Conservation (phyloP, 345 rosid species). For the Mallotus nudiflorus region DNA sequence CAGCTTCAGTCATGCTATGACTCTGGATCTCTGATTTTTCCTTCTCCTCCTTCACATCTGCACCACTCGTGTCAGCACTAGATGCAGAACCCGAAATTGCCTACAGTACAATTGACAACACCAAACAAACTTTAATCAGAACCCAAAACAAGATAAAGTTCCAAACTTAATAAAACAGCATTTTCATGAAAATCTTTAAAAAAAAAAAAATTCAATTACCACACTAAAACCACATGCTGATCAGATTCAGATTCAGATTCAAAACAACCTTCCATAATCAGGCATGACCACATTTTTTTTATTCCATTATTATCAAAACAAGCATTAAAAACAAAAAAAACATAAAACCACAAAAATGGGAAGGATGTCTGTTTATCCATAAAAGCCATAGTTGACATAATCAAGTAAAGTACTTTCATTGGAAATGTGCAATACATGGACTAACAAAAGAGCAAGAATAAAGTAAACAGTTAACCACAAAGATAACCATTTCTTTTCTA, state of each 20-base stretch:
- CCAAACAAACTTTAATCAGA: neutral
- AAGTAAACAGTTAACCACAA: neutral
- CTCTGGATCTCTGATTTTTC: constrained; percentile 74
- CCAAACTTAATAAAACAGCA: neutral
- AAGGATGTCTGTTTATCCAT: too few relatives aligned
- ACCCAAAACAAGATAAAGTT: neutral
- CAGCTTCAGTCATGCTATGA: constrained; percentile 90
- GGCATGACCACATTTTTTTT: neutral
- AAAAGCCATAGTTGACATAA: too few relatives aligned
- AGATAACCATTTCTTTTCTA: too few relatives aligned
- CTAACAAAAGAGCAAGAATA: neutral
- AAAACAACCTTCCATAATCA: neutral
- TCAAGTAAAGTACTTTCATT: too few relatives aligned
- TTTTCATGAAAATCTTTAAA: neutral
- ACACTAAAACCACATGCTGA: neutral
- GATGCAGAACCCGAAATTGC: constrained; percentile 68
- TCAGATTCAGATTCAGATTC: neutral
- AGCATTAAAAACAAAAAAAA: too few relatives aligned
- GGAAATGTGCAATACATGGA: too few relatives aligned
- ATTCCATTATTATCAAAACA: too few relatives aligned
- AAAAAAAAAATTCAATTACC: neutral
- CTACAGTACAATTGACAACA: constrained; percentile 38
- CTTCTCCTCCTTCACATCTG: constrained; percentile 40
- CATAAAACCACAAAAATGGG: too few relatives aligned
- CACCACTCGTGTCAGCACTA: constrained; percentile 49